Conservation (phyloP, 345 rosid genomes). For the Pseudoturritis turrita region DNA sequence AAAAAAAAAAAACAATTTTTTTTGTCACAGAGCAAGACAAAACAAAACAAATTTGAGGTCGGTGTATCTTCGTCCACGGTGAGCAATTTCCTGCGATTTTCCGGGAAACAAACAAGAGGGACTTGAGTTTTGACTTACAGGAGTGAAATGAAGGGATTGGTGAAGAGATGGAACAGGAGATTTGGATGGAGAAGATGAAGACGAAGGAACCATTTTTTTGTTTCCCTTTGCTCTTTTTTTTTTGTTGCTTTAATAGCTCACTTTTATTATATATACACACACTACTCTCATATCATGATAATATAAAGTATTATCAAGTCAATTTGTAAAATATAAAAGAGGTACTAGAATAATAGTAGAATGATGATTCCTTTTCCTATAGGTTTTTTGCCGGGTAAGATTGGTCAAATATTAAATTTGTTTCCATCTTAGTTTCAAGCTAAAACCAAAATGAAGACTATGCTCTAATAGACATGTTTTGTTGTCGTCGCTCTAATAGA, state of each 20-base stretch:
- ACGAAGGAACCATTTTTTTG: slow-evolving; percentile 55
- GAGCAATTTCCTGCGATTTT: background rate
- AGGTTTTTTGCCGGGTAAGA: background rate
- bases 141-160: slow-evolving; percentile 59
- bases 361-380: background rate
- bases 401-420: slow-evolving; percentile 25
- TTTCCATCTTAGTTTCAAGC: slow-evolving; percentile 16
- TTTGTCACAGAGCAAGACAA: background rate
- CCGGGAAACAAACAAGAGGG: slow-evolving; percentile 5
- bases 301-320: slow-evolving; percentile 20
- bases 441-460: slow-evolving; percentile 15
- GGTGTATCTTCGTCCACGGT: background rate
- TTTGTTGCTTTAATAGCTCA: slow-evolving; percentile 1
- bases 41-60: slow-evolving; percentile 4
- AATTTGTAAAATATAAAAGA: background rate
- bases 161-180: slow-evolving; percentile 46
- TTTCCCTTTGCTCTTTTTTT: slow-evolving; percentile 12
- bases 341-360: background rate
- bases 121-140: slow-evolving; percentile 49
- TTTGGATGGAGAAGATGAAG: slow-evolving; percentile 61
- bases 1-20: background rate
- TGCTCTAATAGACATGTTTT: slow-evolving; percentile 1
- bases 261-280: slow-evolving; percentile 13
- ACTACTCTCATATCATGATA: slow-evolving; percentile 14
- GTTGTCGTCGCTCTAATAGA: background rate